Base-by-base conservation (phyloP, 73 alveolate species). In the Breviolum minutum region DNA sequence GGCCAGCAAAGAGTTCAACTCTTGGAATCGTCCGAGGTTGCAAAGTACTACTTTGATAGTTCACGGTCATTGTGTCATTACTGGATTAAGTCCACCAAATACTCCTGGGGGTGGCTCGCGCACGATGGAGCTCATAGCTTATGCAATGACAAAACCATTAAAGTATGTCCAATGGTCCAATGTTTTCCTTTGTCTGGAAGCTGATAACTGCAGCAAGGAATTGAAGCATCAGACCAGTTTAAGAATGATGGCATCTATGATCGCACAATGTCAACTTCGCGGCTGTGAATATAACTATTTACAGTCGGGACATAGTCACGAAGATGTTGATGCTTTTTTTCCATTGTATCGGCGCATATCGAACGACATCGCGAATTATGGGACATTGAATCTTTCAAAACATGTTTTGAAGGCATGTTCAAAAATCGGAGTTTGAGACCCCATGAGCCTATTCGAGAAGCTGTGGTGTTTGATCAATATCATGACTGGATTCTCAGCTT, bases 1-100 rank as follows among this genome's bases (percentile, higher is more conserved):
- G 24, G 8, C 64, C 16, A 14, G 63, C 19, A 86, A 86, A 16
- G 94, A 86, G 20, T 86, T 86, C 27, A 26, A 20, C 16, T 63
- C 94, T 14, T 85, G 94, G 80, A 13, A 27, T 5, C 63, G 94
- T 2, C 94, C 94, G 14, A 61, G 80, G 32, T n/a, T 86, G 80
- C 63, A 29, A 12, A 6, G 17, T 4, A 86, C 94, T 6, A 86
- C 94, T 3, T 13, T 86, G 29, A 17, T 86, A 5, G 29, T 19
- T 17, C 94, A 86, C 8, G 94, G 94, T 0, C 94, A 86, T 63
- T 77, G 74, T 8, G 64, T 86, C 9, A 1, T 86, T 63, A 17
- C 63, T 2, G 77, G 94, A 6, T 29, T 86, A 0, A n/a, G 64
- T 7, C 94, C 94, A n/a, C 80, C 26, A n/a, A 86, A 61, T 19